Evolutionary conservation across 2,329 filamentous ascomycete species (phyloP), one percentile per base, ranked within the genome.

Genomic region (Rachicladosporium sp.): DNA sequence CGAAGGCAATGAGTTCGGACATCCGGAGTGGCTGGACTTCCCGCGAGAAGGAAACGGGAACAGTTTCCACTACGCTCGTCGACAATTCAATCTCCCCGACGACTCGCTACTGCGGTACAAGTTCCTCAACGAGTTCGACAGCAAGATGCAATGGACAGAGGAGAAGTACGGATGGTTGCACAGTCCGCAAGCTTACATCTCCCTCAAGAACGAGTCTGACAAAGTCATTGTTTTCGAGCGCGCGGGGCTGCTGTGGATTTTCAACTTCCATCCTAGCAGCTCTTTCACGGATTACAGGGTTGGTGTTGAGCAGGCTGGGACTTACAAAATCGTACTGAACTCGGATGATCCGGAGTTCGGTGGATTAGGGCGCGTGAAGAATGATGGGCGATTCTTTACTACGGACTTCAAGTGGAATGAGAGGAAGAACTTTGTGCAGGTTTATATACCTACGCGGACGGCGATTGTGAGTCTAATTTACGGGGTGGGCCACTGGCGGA

Each of bases 1-100:
- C 53, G 88, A 95, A 65, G 91, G 91, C 45, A 98, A 98, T 62
- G 91, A 98, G 63, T 98, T 98, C 56, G 91, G 91, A 1, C 91
- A 98, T 58, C 91, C 91, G 0, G 91, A 98, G 63, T 98, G 91
- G 91, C 82, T 98, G 31, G 91, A 98, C 61, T 98, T 98, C 64
- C 91, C 91, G 3, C 83, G 91, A 37, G 86, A 80, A 54, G 91
- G 91, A 41, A 60, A 60, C 46, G 44, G 46, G 44, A 62, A 61
- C 49, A 55, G 51, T 44, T 60, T 61, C 48, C 57, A 62, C 48
- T 62, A 62, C 46, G 58, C 59, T 10, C 78, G 91, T 13, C 82
- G 91, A 43, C 89, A 95, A 60, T 78, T 95, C 50, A 96, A 98
- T 62, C 74, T 98, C 10, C 80, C 86, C 0, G 86, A 95, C 38